phyloP scores from a whole-genome alignment of 768 basidiomycete genomes.

The Mycena maculata region DNA sequence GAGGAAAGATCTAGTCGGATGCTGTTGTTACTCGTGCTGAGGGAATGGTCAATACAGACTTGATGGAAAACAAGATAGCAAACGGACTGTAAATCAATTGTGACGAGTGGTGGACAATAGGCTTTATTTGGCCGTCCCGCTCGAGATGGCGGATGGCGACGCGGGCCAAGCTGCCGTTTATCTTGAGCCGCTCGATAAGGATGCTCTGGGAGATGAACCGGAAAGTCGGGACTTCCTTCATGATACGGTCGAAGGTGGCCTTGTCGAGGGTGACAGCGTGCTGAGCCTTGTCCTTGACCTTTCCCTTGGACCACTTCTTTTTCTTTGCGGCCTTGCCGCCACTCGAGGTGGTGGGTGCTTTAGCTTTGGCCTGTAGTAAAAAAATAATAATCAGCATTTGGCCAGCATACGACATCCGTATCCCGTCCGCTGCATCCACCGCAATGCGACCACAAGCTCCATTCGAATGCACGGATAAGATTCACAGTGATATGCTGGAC shows the following conservation, averaged over 20 bases:
- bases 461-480: background rate
- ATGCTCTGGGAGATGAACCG: slow-evolving; percentile 97
- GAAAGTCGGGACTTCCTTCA: slow-evolving; percentile 99
- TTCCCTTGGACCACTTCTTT: slow-evolving; percentile 99
- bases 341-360: slow-evolving; percentile 78
- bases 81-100: slow-evolving; percentile 96
- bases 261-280: slow-evolving; percentile 97
- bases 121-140: slow-evolving; percentile 94
- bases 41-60: slow-evolving; percentile 3
- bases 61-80: slow-evolving; percentile 1
- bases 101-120: slow-evolving; percentile 93
- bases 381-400: slow-evolving; percentile 17
- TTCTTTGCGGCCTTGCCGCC: slow-evolving; percentile 95
- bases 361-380: slow-evolving; percentile 71
- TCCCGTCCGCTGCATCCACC: slow-evolving; percentile 10
- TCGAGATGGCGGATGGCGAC: slow-evolving; percentile 91
- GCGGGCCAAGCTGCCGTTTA: slow-evolving; percentile 95
- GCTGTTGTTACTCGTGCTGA: slow-evolving; percentile 62
- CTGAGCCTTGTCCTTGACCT: slow-evolving; percentile 99
- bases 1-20: slow-evolving; percentile 53
- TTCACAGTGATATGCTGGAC: background rate
- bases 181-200: slow-evolving; percentile 97
- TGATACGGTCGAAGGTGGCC: slow-evolving; percentile 89
- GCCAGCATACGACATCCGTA: slow-evolving; percentile 30
- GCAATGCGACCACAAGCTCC: background rate